Conservation (phyloP, 257 asterid genomes). For the Schizonepeta tenuifolia region DNA sequence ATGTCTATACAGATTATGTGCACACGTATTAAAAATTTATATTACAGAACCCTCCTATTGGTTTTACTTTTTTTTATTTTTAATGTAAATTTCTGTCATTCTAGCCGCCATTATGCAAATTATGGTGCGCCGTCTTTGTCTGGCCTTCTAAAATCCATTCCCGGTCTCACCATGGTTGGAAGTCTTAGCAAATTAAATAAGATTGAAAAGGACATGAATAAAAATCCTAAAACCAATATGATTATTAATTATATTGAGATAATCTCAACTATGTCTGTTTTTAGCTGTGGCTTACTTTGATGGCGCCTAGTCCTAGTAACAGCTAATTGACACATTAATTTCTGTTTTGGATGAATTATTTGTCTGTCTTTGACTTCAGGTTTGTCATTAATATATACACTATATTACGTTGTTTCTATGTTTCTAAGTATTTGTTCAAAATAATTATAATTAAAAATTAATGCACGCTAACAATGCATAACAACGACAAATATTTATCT, state of each 20-base stretch:
- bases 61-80: too few relatives aligned
- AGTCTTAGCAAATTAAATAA: too few relatives aligned
- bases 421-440: neutral
- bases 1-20: neutral
- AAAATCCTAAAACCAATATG: too few relatives aligned
- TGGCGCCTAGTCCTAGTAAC: slow-evolving; percentile 12
- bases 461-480: neutral
- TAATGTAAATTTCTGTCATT: too few relatives aligned
- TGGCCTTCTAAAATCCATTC: too few relatives aligned
- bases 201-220: too few relatives aligned
- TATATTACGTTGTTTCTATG: neutral
- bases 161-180: too few relatives aligned
- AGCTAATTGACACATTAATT: neutral
- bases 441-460: neutral
- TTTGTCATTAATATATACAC: slow-evolving; percentile 12
- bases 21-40: neutral
- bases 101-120: too few relatives aligned
- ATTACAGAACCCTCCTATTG: too few relatives aligned
- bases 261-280: neutral
- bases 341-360: neutral
- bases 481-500: too few relatives aligned
- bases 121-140: too few relatives aligned
- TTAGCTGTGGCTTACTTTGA: slow-evolving; percentile 16
- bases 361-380: slow-evolving; percentile 11
- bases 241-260: neutral